Percentiles rank a stretch among this genome's conserved stretches.
These are phyloP conservation scores for Suhomyces chickasaworum DNA, from an alignment of 1,139 yeast genomes.

Conservation along the genomic window DNA sequence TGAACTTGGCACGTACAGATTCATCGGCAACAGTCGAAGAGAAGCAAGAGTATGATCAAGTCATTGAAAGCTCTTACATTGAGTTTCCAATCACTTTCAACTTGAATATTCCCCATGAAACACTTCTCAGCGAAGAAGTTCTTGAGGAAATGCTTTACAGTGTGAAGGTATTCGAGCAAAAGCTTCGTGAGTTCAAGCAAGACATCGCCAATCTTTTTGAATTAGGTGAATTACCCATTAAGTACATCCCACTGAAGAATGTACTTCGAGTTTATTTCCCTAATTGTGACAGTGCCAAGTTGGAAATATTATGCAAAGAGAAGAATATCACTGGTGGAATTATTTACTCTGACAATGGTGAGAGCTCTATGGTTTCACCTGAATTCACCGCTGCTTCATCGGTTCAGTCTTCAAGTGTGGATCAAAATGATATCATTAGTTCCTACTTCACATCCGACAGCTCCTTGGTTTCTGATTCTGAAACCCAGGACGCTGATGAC, in stretches of 20 bases:
- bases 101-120: slow-evolving; percentile 49
- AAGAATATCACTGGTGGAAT: slow-evolving; percentile 53
- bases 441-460: slow-evolving; percentile 22
- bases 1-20: slow-evolving; percentile 39
- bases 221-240: slow-evolving; percentile 54
- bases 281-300: slow-evolving; percentile 53
- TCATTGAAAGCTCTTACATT: slow-evolving; percentile 46
- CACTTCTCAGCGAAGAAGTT: slow-evolving; percentile 51
- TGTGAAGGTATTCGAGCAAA: slow-evolving; percentile 34
- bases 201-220: slow-evolving; percentile 43
- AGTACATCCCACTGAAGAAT: slow-evolving; percentile 33
- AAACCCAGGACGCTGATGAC: slow-evolving; percentile 21
- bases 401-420: slow-evolving; percentile 4
- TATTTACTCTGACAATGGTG: slow-evolving; percentile 33
- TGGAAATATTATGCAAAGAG: slow-evolving; percentile 53
- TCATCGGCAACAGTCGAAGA: slow-evolving; percentile 29
- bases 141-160: slow-evolving; percentile 42
- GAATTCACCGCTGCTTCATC: slow-evolving; percentile 2
- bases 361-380: slow-evolving; percentile 5
- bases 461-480: slow-evolving; percentile 18
- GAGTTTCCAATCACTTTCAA: slow-evolving; percentile 51
- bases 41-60: slow-evolving; percentile 16
- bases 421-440: slow-evolving; percentile 29
- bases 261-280: slow-evolving; percentile 58
- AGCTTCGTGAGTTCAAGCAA: slow-evolving; percentile 36